Evolutionary conservation across 2,329 filamentous ascomycete species (phyloP), one percentile per base, ranked within the genome.

Genomic region (Cordyceps cateniannulata): DNA sequence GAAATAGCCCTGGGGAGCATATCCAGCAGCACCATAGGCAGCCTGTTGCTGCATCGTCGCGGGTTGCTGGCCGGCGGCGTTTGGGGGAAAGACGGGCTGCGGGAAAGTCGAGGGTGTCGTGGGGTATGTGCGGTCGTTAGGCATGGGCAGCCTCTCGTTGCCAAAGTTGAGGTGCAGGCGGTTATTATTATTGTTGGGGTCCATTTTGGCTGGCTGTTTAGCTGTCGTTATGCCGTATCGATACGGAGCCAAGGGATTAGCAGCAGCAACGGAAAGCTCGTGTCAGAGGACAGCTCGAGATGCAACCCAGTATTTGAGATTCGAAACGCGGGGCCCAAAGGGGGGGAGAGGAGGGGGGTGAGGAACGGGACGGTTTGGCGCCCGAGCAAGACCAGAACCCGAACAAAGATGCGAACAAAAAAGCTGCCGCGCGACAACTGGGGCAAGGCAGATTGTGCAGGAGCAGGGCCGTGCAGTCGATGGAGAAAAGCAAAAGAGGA

Each of bases 61-160:
- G 69, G 55, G 65, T 66, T 45, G 24, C 61, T 67, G 68, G 52
- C 71, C 64, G 16, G 60, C 61, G 20, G 62, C 59, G 9, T 35
- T 49, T n/a, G 63, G 65, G 62, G 80, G 77, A 66, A 83, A 85
- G 72, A 96, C 89, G 63, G 93, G 93, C 77, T 98, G 93, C 14
- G 93, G 93, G 71, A 98, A 98, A 62, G 93, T 96, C 66, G 93
- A 97, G 57, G 93, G 93, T 10, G 93, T 97, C 58, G 93, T 92
- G 67, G 89, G 90, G 80, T 90, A 92, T 66, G 85, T 80, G 72
- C 88, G 82, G 73, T 88, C 88, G 73, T 80, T 82, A 69, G 75
- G 69, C 60, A 84, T 75, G 63, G 80, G 78, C 62, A 85, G 82
- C 69, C 85, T 85, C 68, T 87, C 84, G 74, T 85, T 86, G 72